Base-by-base conservation (phyloP, 1,139 yeast genomes). In the Saccharomycopsis hybrid region DNA sequence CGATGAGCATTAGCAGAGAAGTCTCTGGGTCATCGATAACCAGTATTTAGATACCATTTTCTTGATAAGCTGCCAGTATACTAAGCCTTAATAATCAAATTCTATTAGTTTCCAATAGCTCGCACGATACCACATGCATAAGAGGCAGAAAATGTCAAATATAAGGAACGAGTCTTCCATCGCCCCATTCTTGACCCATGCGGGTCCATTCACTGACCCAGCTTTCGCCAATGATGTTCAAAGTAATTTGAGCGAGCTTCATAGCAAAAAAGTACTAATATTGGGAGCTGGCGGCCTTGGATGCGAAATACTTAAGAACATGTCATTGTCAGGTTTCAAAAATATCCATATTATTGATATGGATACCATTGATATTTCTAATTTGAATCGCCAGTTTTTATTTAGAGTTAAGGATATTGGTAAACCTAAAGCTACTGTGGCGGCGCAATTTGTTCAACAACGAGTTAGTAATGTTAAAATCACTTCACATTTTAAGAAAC, bases 241-340 rank as follows among this genome's bases (percentile, higher is more conserved):
- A 27, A 13, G 31, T 35, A 37, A 35, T 18, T 27, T 53, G 9
- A 28, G 32, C 4, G 41, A 38, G n/a, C 36, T 53, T 7, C 39
- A 39, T 7, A 11, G 24, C 2, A 48, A 49, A 24, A 48, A 44
- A 52, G 64, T 79, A 55, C 71, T 74, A 56, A 82, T 84, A 1
- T 70, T 90, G 40, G 97, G 98, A 0, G 97, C 97, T 1, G 97
- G 97, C 1, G 98, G 98, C 0, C 70, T 92, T 8, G 98, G 98
- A 0, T 92, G 97, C 68, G 97, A 92, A 65, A 81, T 92, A 36
- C 68, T 92, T 47, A 90, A 90, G 68, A 81, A 89, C 65, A 70
- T 92, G 47, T 92, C 94, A 0, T 70, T 86, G 50, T 73, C 83
- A 2, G 95, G 96, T 2, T 85, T 90, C 61, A 71, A 70, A 48